These are phyloP conservation scores for Madurella fahalii DNA, from an alignment of 2,329 filamentous ascomycete genomes.

Conservation along the genomic window DNA sequence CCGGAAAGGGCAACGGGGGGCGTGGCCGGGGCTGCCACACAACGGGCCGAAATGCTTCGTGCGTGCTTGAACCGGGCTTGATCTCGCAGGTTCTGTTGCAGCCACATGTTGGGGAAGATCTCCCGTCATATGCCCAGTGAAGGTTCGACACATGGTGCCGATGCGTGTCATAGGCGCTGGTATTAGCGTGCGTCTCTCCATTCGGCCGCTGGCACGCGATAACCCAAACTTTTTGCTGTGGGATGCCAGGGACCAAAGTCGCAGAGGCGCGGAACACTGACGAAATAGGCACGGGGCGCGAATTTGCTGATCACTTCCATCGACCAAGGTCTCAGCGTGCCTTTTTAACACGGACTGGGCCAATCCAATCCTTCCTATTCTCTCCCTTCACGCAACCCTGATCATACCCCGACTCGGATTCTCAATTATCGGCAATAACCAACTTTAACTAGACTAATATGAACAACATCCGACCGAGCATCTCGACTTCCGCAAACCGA, in stretches of 20 bases:
- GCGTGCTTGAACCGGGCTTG: background rate
- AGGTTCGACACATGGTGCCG: constrained; percentile 10
- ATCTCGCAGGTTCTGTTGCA: background rate
- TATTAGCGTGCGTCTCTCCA: background rate
- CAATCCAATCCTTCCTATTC: background rate
- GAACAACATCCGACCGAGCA: constrained; percentile 1
- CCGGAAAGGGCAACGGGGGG: constrained; percentile 12
- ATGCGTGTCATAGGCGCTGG: constrained; percentile 16
- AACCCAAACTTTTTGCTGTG: too few species aligned
- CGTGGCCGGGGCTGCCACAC: constrained; percentile 12
- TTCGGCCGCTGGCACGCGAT: background rate
- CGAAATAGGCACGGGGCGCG: constrained; percentile 8
- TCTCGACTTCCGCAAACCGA: background rate
- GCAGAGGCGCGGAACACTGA: constrained; percentile 4
- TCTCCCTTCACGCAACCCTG: background rate
- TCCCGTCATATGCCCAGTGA: constrained; percentile 9
- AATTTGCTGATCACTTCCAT: constrained; percentile 17
- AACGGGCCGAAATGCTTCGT: constrained; percentile 11
- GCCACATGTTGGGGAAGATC: constrained; percentile 11
- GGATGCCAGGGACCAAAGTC: background rate
- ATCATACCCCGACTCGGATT: background rate
- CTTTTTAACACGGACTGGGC: background rate
- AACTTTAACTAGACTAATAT: background rate
- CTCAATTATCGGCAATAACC: background rate
- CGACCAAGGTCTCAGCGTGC: background rate